Evolutionary conservation across 169 alveolate genomes (phyloP), one percentile per base, ranked within the genome.

Genomic region (Eimeria acervulina): DNA sequence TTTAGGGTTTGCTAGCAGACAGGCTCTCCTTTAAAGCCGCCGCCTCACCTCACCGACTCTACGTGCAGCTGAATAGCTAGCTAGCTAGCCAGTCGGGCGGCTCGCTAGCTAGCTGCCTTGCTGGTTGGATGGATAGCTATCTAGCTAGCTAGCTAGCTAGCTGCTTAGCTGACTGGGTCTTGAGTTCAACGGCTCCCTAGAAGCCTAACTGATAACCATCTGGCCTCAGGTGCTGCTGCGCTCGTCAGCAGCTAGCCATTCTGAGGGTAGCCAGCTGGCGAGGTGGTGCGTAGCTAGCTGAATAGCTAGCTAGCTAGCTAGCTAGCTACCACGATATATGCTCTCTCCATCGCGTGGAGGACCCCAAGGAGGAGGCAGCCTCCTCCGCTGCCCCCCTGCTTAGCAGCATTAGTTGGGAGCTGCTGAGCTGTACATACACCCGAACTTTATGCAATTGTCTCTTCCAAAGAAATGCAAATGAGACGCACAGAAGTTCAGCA

Each of bases 301-400:
- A 68, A 5, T 68, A 33, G 80, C 80, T 72, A 31, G 83, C 51
- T 15, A 19, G 83, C 83, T 72, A 72, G 83, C 83, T 28, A 38
- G 83, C 42, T 0, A 21, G 83, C n/a, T 36, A 3, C 38, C 12
- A 26, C 72, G 12, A 19, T 10, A 13, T 31, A 19, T 12, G 74
- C 74, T 63, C 7, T 0, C 74, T n/a, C 12, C 36, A 19, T 26
- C 74, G 13, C 10, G 28, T 63, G 31, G 74, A 13, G 74, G 74
- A 13, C 26, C 36, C n/a, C 74, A n/a, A 31, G 74, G 55, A 47
- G 55, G 55, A 47, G 12, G 55, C 55, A 47, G 55, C 55, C 5
- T 47, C 12, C 5, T 47, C 55, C 12, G 5, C 12, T 47, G 55
- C 55, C 12, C 19, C 55, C 12, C 66, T 17, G n/a, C 66, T 55